Conservation (phyloP, 1,139 yeast genomes). For the Kodamaea arcana region DNA sequence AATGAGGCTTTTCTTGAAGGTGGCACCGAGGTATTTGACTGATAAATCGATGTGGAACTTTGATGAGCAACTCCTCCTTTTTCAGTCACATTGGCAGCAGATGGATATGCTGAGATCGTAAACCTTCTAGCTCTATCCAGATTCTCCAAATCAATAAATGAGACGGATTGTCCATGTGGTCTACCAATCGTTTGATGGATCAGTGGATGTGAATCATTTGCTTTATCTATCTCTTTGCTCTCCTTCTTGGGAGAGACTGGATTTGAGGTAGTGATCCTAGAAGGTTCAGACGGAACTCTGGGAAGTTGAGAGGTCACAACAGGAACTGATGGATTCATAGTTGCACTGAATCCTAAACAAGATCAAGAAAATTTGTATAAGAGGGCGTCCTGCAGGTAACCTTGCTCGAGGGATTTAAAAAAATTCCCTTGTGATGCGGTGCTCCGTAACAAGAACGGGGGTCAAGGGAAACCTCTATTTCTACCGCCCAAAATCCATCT, state of each 20-base stretch:
- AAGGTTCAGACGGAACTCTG: too few relatives aligned
- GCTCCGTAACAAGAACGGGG: too few relatives aligned
- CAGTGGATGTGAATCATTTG: slow-evolving; percentile 1
- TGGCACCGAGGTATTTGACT: slow-evolving; percentile 6
- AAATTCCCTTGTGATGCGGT: neutral
- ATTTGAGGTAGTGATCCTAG: too few relatives aligned
- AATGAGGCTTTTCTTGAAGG: slow-evolving; percentile 14
- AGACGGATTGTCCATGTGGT: slow-evolving; percentile 25
- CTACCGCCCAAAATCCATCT: too few relatives aligned
- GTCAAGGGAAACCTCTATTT: too few relatives aligned
- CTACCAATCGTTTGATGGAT: slow-evolving; percentile 3
- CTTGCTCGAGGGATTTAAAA: neutral
- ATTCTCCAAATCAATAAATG: slow-evolving; percentile 36
- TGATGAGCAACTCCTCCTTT: neutral
- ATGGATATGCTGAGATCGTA: slow-evolving; percentile 46
- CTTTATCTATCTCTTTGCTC: too few relatives aligned
- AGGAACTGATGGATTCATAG: too few relatives aligned
- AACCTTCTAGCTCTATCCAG: slow-evolving; percentile 41
- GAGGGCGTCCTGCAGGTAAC: neutral
- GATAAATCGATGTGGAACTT: neutral
- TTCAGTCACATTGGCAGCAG: slow-evolving; percentile 16
- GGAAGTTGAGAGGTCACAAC: too few relatives aligned
- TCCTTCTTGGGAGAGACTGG: too few relatives aligned
- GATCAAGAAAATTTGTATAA: too few relatives aligned
- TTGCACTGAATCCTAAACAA: too few relatives aligned